Evolutionary conservation across 345 rosid species (phyloP).

Genomic region (Linum lewisii): DNA sequence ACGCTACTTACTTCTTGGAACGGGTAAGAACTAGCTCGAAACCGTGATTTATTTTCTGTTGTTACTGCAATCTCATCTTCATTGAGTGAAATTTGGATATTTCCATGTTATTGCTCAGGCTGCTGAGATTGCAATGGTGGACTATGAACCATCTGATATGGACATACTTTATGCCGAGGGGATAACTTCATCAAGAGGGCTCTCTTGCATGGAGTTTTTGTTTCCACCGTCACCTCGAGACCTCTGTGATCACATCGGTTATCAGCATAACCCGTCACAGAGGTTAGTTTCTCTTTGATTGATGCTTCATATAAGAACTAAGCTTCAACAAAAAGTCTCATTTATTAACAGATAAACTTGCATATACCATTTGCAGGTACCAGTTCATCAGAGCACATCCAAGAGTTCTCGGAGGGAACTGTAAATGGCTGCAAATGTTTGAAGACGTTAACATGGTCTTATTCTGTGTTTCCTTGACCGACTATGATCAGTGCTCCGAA

Average conservation of each 20-base stretch:
- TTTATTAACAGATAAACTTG: no score
- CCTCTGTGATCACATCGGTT: slow-evolving; percentile 14
- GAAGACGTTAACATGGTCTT: slow-evolving; percentile 65
- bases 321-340: no score
- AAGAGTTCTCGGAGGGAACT: slow-evolving; percentile 55
- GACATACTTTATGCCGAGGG: slow-evolving; percentile 85
- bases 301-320: no score
- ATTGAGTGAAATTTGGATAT: neutral
- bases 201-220: slow-evolving; percentile 66
- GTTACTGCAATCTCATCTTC: neutral
- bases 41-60: slow-evolving; percentile 4
- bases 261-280: slow-evolving; percentile 33
- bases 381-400: slow-evolving; percentile 77
- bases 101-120: slow-evolving; percentile 36
- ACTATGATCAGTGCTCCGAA: slow-evolving; percentile 40
- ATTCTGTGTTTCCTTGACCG: slow-evolving; percentile 63
- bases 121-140: slow-evolving; percentile 58
- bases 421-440: slow-evolving; percentile 78
- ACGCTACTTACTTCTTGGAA: slow-evolving; percentile 72
- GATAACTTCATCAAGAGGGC: slow-evolving; percentile 51
- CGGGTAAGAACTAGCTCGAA: slow-evolving; percentile 36
- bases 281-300: slow-evolving; percentile 35
- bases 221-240: slow-evolving; percentile 37
- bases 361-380: slow-evolving; percentile 63
- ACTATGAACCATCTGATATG: slow-evolving; percentile 66